Evolutionary conservation across 192 early-diverging fungal genomes (phyloP).

Genomic region (Linnemannia hyalina): DNA sequence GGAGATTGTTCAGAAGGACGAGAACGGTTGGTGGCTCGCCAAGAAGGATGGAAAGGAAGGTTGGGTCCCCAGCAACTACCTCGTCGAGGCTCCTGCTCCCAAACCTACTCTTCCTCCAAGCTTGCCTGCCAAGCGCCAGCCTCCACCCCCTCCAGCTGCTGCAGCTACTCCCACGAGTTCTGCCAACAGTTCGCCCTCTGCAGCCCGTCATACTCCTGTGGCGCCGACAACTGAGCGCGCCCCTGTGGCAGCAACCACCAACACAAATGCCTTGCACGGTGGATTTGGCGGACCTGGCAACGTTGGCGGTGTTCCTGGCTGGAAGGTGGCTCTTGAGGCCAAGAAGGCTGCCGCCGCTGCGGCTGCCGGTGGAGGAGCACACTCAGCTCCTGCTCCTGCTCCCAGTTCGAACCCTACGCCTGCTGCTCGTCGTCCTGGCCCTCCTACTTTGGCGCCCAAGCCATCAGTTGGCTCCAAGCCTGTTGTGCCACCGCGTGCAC

Average conservation of each 20-base stretch:
- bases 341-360: slow-evolving; percentile 63
- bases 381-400: slow-evolving; percentile 21
- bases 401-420: slow-evolving; percentile 45
- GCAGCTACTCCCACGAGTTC: slow-evolving; percentile 6
- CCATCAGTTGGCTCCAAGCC: slow-evolving; percentile 46
- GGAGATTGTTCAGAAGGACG: slow-evolving; percentile 75
- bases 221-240: slow-evolving; percentile 15
- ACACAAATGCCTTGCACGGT: slow-evolving; percentile 36
- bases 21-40: slow-evolving; percentile 69
- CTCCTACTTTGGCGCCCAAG: slow-evolving; percentile 44
- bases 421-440: slow-evolving; percentile 40
- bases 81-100: slow-evolving; percentile 69
- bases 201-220: slow-evolving; percentile 34
- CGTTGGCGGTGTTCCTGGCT: slow-evolving; percentile 62
- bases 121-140: slow-evolving; percentile 59
- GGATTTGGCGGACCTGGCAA: slow-evolving; percentile 53
- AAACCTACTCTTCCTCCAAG: slow-evolving; percentile 55
- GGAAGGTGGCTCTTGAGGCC: slow-evolving; percentile 70
- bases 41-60: slow-evolving; percentile 72
- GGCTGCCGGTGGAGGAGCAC: slow-evolving; percentile 26
- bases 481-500: slow-evolving; percentile 36
- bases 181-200: slow-evolving; percentile 12
- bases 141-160: slow-evolving; percentile 43
- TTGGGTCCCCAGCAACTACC: slow-evolving; percentile 87
- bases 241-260: slow-evolving; percentile 35